phyloP scores from a whole-genome alignment of 2,329 filamentous ascomycete species.

The Phialemonium atrogriseum region DNA sequence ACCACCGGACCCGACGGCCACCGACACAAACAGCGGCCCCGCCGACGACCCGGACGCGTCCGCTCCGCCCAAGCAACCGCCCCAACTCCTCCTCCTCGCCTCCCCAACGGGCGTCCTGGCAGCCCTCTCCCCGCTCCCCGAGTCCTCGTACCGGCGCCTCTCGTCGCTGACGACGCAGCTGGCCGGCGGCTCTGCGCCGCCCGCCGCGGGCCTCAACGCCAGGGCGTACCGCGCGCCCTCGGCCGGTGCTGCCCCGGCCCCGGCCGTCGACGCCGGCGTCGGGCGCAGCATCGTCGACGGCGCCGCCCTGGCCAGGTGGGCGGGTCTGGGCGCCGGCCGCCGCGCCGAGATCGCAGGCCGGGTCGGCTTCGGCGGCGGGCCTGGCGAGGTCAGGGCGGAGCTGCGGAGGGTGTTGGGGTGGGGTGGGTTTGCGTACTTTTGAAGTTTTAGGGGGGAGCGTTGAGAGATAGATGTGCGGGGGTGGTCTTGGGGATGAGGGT shows the following conservation, averaged over 20 bases:
- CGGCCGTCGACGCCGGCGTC: constrained; percentile 49
- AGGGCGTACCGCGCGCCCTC: constrained; percentile 61
- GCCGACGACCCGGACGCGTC: constrained; percentile 17
- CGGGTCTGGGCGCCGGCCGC: constrained; percentile 64
- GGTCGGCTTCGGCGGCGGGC: constrained; percentile 56
- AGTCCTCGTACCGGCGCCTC: constrained; percentile 76
- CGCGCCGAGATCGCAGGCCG: constrained; percentile 65
- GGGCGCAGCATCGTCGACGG: constrained; percentile 71
- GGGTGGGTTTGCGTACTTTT: constrained; percentile 51
- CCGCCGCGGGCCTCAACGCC: constrained; percentile 74
- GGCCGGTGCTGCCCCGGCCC: constrained; percentile 24
- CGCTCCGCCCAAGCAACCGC: constrained; percentile 17
- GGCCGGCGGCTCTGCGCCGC: constrained; percentile 63
- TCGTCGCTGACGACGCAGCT: constrained; percentile 76
- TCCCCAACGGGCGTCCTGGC: constrained; percentile 69
- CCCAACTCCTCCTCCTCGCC: constrained; percentile 56
- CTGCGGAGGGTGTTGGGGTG: constrained; percentile 56
- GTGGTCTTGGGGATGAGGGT: no score
- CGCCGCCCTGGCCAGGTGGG: constrained; percentile 63
- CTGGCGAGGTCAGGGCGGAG: constrained; percentile 62
- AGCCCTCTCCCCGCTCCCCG: constrained; percentile 67
- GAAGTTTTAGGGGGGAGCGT: no score
- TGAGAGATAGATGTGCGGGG: neutral
- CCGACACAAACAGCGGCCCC: constrained; percentile 14
- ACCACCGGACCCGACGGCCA: constrained; percentile 29